These are phyloP conservation scores for Camellia japonica DNA, from an alignment of 148 eudicot genomes.

Conservation along the genomic window DNA sequence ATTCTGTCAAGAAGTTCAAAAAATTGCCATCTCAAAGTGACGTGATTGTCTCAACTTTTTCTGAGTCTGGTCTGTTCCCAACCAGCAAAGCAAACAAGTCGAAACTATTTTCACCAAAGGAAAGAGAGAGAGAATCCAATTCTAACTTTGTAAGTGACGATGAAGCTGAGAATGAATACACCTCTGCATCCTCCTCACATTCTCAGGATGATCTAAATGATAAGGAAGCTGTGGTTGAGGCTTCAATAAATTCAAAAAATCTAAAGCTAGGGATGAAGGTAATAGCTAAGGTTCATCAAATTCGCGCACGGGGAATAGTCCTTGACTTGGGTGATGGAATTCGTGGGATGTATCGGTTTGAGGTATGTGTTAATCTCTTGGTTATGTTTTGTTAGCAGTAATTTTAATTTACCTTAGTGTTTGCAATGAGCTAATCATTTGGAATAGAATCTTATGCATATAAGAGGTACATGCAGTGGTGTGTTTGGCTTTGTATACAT, in stretches of 20 bases:
- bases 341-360: conserved; percentile 84
- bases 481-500: neutral
- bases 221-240: conserved; percentile 17
- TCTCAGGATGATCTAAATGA: neutral
- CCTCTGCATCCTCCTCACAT: neutral
- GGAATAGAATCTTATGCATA: neutral
- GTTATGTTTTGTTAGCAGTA: neutral
- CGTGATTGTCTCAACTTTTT: neutral
- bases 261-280: conserved; percentile 60
- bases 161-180: neutral
- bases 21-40: neutral
- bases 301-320: conserved; percentile 84
- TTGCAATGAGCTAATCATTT: neutral
- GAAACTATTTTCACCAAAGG: conserved; percentile 3
- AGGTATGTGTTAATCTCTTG: conserved; percentile 44
- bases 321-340: conserved; percentile 83
- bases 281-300: conserved; percentile 74
- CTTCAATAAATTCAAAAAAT: conserved; percentile 41
- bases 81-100: neutral
- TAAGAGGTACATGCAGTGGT: neutral
- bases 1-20: conserved; percentile 13
- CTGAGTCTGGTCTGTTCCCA: conserved; percentile 6
- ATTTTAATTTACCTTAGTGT: neutral
- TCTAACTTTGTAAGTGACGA: conserved; percentile 1
- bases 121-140: neutral